Evolutionary conservation across 768 basidiomycete genomes (phyloP), one percentile per base, ranked within the genome.

Genomic region (Lentinula edodes): DNA sequence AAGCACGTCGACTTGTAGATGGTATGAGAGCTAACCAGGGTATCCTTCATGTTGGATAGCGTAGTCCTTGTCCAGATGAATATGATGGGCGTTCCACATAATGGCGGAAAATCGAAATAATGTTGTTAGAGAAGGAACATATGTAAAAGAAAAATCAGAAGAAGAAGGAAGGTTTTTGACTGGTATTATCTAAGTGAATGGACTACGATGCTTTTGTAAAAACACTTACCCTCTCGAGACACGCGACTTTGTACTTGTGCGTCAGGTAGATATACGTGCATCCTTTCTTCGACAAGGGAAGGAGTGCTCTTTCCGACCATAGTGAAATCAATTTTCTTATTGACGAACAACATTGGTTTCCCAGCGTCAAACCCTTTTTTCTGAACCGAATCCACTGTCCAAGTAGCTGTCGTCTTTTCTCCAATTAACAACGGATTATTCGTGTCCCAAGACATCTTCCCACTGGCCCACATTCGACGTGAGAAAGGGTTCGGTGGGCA

Each of bases 31-130:
- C 51, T 59, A 64, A 85, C 89, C 90, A 63, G 86, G 81, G 65
- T 91, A 91, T 7, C 89, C 89, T 72, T 94, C 89, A 18, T 75
- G 78, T 28, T 74, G 72, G 48, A 81, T 83, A 6, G 89, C 84
- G 68, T 87, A 91, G 23, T 86, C 83, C 61, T 84, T 84, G 73
- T 93, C 90, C 32, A 93, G 81, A 72, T 95, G 92, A 65, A 95
- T 90, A 65, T 85, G 80, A 65, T 95, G 92, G 12, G 84, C 89
- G 66, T 95, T 94, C 76, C 91, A 92, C 65, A 87, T 93, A 23
- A 95, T 76, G 18, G 92, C 90, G 5, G 91, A 93, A 74, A 89
- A 95, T 23, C 91, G 85, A 76, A 95, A 95, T 20, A 94, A 75
- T 0, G 88, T 91, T 8, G 86, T 85, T 39, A 84, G 72, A 28